A percentile compares a stretch with the other conserved stretches of the same genome.
phyloP scores from a whole-genome alignment of 805 yeast species.

The Wickerhamiella siamensis region DNA sequence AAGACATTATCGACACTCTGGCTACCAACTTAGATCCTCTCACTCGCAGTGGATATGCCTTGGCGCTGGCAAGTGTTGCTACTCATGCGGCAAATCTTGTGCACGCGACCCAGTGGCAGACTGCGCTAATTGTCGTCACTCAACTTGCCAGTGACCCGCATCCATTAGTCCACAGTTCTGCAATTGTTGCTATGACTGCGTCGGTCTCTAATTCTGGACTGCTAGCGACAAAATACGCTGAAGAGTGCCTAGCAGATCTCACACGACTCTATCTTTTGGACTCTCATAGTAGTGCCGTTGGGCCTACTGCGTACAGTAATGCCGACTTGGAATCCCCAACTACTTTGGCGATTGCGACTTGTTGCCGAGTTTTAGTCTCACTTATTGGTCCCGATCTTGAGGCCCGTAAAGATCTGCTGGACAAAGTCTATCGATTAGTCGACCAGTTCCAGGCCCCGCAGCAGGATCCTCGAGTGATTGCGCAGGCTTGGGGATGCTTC shows the following conservation, averaged over 20 bases:
- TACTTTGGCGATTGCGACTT: slow-evolving; percentile 29
- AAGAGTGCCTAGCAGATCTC: slow-evolving; percentile 31
- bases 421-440: slow-evolving; percentile 20
- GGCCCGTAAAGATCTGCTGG: slow-evolving; percentile 13
- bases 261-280: slow-evolving; percentile 32
- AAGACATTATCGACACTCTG: slow-evolving; percentile 47
- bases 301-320: slow-evolving; percentile 34
- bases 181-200: slow-evolving; percentile 43
- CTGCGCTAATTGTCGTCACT: slow-evolving; percentile 39
- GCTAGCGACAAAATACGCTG: slow-evolving; percentile 31
- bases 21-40: slow-evolving; percentile 52
- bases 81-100: slow-evolving; percentile 27
- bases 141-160: slow-evolving; percentile 59
- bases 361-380: slow-evolving; percentile 26
- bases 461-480: slow-evolving; percentile 21
- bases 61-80: slow-evolving; percentile 36
- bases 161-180: slow-evolving; percentile 66
- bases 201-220: slow-evolving; percentile 43
- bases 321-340: slow-evolving; percentile 36
- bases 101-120: slow-evolving; percentile 27
- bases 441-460: slow-evolving; percentile 24
- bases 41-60: slow-evolving; percentile 43
- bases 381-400: slow-evolving; percentile 39
- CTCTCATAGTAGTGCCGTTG: slow-evolving; percentile 34
- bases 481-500: slow-evolving; percentile 19